Evolutionary conservation across 352 stramenopile species (phyloP).

Genomic region (Phytophthora boehmeriae): DNA sequence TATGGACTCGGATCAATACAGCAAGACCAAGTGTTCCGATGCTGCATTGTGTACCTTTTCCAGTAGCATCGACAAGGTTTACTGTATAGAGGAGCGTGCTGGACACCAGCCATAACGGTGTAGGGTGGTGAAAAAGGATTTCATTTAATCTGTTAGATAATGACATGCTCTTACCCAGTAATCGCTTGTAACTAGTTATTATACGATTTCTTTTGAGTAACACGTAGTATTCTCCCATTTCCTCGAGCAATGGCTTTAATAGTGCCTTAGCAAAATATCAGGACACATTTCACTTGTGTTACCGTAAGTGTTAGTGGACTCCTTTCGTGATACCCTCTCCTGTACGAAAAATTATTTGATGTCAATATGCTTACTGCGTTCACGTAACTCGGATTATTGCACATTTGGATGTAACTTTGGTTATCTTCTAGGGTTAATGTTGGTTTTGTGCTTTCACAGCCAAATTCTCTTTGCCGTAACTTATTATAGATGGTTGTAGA

Average conservation of each 20-base stretch:
- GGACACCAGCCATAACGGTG: too few relatives aligned
- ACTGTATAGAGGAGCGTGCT: background rate
- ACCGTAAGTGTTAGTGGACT: constrained; percentile 14
- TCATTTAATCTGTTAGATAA: background rate
- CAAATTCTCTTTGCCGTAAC: constrained; percentile 12
- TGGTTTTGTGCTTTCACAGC: constrained; percentile 12
- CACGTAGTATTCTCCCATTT: constrained; percentile 14
- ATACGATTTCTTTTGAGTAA: background rate
- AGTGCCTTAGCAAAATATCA: constrained; percentile 3
- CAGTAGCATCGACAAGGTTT: background rate
- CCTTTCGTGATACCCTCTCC: constrained; percentile 8
- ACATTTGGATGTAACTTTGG: constrained; percentile 18
- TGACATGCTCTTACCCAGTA: background rate
- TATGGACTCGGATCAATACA: background rate
- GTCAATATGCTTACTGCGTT: constrained; percentile 11
- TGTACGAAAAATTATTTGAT: constrained; percentile 17
- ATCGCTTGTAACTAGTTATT: background rate
- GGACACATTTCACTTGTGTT: constrained; percentile 14
- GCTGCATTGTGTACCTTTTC: background rate
- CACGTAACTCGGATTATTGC: constrained; percentile 15
- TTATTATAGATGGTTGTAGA: constrained; percentile 11
- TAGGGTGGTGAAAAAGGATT: too few relatives aligned
- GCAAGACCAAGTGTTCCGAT: background rate
- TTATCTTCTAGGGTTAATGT: constrained; percentile 20
- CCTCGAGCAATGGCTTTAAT: constrained; percentile 4